Conservation (phyloP, 192 early-diverging fungal species). For the Backusella psychrophila region DNA sequence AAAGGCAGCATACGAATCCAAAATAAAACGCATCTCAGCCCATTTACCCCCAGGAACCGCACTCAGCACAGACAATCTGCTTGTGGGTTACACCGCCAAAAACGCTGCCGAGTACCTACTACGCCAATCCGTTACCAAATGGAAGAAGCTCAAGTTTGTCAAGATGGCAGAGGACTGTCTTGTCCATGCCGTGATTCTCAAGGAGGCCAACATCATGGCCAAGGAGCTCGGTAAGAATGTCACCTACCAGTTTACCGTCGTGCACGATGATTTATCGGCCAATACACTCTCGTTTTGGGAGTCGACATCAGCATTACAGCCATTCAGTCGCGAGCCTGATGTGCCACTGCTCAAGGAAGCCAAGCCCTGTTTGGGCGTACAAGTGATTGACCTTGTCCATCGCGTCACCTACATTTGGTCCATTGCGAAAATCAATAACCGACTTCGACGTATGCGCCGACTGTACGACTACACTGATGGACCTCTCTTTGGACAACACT, state of each 20-base stretch:
- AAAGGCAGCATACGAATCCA: constrained; percentile 48
- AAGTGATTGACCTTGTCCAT: constrained; percentile 52
- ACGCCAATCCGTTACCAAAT: constrained; percentile 38
- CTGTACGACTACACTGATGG: constrained; percentile 56
- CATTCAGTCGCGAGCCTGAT: neutral
- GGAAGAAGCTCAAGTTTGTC: constrained; percentile 52
- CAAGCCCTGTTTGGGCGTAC: constrained; percentile 52
- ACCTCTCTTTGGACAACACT: constrained; percentile 50
- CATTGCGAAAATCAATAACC: constrained; percentile 48
- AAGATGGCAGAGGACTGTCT: constrained; percentile 61
- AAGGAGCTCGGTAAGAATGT: constrained; percentile 79
- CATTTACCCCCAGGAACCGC: constrained; percentile 22
- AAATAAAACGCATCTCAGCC: constrained; percentile 45
- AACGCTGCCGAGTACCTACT: constrained; percentile 17
- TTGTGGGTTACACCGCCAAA: constrained; percentile 29
- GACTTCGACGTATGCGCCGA: constrained; percentile 70
- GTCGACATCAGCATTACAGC: constrained; percentile 32
- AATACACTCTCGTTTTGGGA: constrained; percentile 52
- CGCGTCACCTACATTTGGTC: constrained; percentile 62
- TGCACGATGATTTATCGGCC: constrained; percentile 51
- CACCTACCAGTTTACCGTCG: constrained; percentile 77
- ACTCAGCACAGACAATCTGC: neutral
- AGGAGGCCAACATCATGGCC: constrained; percentile 88
- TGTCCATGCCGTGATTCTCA: constrained; percentile 66
- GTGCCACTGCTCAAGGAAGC: constrained; percentile 6